These are phyloP conservation scores for Termitomyces sp. DNA, from an alignment of 768 basidiomycete genomes.

Conservation along the genomic window DNA sequence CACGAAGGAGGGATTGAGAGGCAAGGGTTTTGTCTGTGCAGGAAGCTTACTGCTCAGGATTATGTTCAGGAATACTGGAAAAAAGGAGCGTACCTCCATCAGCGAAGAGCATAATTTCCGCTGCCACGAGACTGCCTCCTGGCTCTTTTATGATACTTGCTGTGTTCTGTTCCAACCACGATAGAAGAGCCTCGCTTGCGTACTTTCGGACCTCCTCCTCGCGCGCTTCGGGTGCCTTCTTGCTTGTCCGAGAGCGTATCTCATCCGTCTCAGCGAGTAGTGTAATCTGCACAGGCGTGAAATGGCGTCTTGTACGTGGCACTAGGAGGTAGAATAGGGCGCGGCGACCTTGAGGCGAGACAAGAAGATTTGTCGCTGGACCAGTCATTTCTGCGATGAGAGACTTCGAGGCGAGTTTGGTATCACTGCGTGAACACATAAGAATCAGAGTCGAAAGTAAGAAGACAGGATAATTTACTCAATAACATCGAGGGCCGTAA, in stretches of 20 bases:
- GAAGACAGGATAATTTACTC: conserved; percentile 54
- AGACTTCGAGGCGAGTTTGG: conserved; percentile 82
- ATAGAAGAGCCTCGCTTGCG: conserved; percentile 72
- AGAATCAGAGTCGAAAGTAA: neutral
- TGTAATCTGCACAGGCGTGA: conserved; percentile 77
- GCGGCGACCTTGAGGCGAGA: conserved; percentile 72
- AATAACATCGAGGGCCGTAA: conserved; percentile 85
- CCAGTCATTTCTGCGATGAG: conserved; percentile 68
- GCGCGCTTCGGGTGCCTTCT: conserved; percentile 67
- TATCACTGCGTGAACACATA: conserved; percentile 57
- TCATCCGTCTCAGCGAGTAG: conserved; percentile 72
- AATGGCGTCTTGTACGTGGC: conserved; percentile 82
- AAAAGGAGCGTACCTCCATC: conserved; percentile 64
- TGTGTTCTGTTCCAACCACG: conserved; percentile 63
- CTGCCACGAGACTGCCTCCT: conserved; percentile 72
- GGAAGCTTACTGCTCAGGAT: neutral
- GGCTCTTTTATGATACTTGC: conserved; percentile 67
- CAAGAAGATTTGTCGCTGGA: conserved; percentile 53
- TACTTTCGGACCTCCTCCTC: conserved; percentile 68
- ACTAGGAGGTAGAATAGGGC: conserved; percentile 79
- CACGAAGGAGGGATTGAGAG: conserved; percentile 54
- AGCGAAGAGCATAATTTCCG: conserved; percentile 81
- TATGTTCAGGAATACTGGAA: neutral
- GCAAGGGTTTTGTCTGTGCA: conserved; percentile 69
- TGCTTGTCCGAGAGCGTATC: conserved; percentile 70